Base-by-base conservation (phyloP, 2,329 filamentous ascomycete genomes). In the Akanthomyces lecanii region DNA sequence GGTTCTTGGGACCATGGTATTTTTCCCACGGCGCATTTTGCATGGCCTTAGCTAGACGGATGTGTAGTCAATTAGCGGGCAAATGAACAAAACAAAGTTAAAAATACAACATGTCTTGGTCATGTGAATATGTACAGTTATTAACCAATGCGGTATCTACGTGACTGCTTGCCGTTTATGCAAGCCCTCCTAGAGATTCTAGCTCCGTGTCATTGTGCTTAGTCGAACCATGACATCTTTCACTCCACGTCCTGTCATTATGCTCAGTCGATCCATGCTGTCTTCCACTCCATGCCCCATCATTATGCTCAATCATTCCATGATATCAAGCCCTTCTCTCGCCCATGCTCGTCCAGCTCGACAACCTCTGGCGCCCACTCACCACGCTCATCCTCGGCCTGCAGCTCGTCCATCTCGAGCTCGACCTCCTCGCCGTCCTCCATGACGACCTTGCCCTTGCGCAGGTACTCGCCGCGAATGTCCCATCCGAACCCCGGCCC, bases 281-380 rank as follows among this genome's bases (percentile, higher is more conserved):
- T 30, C 28, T 30, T 30, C 3, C 4, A 6, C 28, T 30, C 28
- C 28, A 30, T 30, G 21, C 21, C 21, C 21, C 21, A 30, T 30
- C 28, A 30, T 6, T 30, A 6, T 30, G 28, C 28, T 30, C 28
- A 30, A 30, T 30, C 28, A 30, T 30, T 30, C 79, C 80, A 85
- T 7, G 81, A 83, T 16, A 86, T 74, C 60, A 85, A 69, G 42
- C 79, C 83, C 6, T 77, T 74, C 70, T 84, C 78, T 25, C 78
- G 74, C n/a, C 83, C 82, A 51, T 78, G 65, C 54, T 80, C 81
- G 62, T 85, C 82, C 42, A 84, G 65, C 63, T 83, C 77, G 5
- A 86, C 82, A 42, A 85, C 72, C 21, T 82, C 77, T 1, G 83
- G 81, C 16, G 79, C 78, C 67, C 80, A 83, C 64, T 85, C 82